Evolutionary conservation across 2,329 filamentous ascomycete species (phyloP).

Genomic region (Cyclaneusma minus): DNA sequence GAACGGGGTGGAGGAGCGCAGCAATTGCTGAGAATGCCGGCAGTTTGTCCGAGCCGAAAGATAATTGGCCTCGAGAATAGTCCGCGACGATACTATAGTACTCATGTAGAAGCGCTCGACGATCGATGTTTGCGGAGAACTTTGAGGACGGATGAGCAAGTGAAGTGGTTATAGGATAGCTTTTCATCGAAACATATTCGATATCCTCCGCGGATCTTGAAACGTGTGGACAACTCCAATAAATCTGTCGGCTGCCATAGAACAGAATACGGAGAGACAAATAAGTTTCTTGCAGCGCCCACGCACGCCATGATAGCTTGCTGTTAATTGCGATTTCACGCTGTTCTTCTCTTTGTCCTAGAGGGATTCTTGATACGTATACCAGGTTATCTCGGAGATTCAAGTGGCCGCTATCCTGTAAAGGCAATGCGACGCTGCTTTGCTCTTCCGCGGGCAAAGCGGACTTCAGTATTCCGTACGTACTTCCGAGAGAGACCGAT

Average conservation of each 20-base stretch:
- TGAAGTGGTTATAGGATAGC: constrained; percentile 3
- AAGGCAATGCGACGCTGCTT: no score
- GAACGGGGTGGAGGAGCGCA: constrained; percentile 4
- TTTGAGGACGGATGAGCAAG: constrained; percentile 1
- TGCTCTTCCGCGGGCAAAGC: no score
- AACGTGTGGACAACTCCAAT: constrained; percentile 10
- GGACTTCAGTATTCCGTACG: background rate
- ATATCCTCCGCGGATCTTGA: constrained; percentile 10
- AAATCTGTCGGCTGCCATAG: constrained; percentile 9
- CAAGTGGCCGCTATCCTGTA: no score
- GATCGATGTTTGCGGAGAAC: background rate
- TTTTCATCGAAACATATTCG: constrained; percentile 1
- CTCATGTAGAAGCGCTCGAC: background rate
- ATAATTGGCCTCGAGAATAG: constrained; percentile 8
- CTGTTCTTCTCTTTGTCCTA: background rate
- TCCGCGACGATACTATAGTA: constrained; percentile 3
- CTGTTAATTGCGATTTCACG: background rate
- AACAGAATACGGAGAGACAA: constrained; percentile 5
- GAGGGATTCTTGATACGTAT: background rate
- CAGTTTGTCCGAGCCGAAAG: constrained; percentile 11
- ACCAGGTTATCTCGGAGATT: no score
- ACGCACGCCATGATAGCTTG: constrained; percentile 1
- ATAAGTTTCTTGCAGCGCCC: constrained; percentile 2
- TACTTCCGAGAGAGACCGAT: constrained; percentile 4
- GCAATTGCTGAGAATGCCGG: constrained; percentile 12